Base-by-base conservation (phyloP, 2,329 filamentous ascomycete genomes). In the Colletotrichum falcatum region DNA sequence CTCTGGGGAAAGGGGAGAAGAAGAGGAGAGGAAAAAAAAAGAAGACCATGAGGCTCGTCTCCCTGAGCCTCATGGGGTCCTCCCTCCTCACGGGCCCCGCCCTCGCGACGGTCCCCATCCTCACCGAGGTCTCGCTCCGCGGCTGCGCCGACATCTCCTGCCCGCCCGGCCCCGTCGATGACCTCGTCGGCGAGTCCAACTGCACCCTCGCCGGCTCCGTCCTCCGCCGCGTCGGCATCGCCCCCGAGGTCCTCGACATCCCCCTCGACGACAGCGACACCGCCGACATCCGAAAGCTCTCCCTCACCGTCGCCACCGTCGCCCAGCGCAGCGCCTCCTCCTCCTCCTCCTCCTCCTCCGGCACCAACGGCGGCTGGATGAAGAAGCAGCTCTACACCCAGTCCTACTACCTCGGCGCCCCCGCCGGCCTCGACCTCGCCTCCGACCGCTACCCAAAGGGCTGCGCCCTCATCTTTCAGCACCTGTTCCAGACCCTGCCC, bases 321-420 rank as follows among this genome's bases (percentile, higher is more conserved):
- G 60, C 61, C 26, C 35, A 30, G 26, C 4, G 7, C 30, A 4
- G 4, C 3, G 3, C 30, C 30, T 33, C 30, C 30, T 33, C 30
- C 30, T 33, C 30, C 3, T 33, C 30, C 30, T 33, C 30, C 30
- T 33, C 30, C 30, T 18, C 37, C 37, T 39, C 37, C 26, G 62
- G 62, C 3, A 42, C 55, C 16, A 44, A 56, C 3, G 59, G 56
- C 16, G 48, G 46, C 23, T 71, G 64, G 64, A 63, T 71, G 53
- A 71, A 68, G 64, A 71, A 71, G 65, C 68, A 71, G 64, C 23
- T 59, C 26, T 71, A 71, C 59, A 71, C 68, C 12, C 68, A 71
- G 30, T 71, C 68, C 28, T 71, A 71, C 59, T 71, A 67, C 65
- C 64, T 71, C 39, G 68, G 68, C 46, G 68, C 68, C 28, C 68